These are phyloP conservation scores for Rugonectria rugulosa DNA, from an alignment of 2,329 filamentous ascomycete genomes.

Conservation along the genomic window DNA sequence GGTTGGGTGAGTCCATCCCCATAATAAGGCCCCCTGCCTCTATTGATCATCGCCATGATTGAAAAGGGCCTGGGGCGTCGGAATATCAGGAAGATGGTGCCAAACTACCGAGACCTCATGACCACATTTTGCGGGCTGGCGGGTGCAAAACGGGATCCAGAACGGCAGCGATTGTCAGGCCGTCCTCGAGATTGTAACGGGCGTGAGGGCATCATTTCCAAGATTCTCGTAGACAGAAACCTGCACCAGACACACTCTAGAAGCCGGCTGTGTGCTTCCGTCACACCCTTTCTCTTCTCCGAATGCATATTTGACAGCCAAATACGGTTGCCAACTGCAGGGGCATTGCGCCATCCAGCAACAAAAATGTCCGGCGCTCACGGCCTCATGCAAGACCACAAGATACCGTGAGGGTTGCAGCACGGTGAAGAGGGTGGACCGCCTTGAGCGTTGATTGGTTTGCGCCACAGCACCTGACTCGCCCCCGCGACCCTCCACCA, in stretches of 20 bases:
- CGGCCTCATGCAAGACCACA: constrained; percentile 25
- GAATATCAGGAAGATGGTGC: constrained; percentile 14
- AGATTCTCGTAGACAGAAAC: constrained; percentile 2
- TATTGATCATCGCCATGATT: no score
- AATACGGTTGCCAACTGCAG: constrained; percentile 31
- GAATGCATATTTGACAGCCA: neutral
- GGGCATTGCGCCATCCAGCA: constrained; percentile 33
- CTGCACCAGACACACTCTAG: constrained; percentile 1
- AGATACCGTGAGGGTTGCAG: constrained; percentile 21
- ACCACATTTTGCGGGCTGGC: constrained; percentile 27
- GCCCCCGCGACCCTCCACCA: constrained; percentile 39
- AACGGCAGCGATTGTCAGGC: constrained; percentile 20
- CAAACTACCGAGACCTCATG: constrained; percentile 36
- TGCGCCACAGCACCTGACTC: constrained; percentile 49
- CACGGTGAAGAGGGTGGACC: constrained; percentile 32
- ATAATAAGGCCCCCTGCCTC: no score
- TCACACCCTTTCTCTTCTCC: constrained; percentile 12
- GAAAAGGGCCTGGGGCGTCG: constrained; percentile 13
- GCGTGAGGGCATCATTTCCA: constrained; percentile 10
- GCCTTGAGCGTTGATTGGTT: constrained; percentile 44
- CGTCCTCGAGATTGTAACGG: constrained; percentile 14
- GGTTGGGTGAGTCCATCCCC: constrained; percentile 24
- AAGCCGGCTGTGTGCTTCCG: constrained; percentile 20
- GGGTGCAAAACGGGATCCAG: constrained; percentile 9
- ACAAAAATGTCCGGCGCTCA: constrained; percentile 13